A percentile compares a stretch with the other conserved stretches of the same genome.
phyloP scores from a whole-genome alignment of 2,329 filamentous ascomycete species.

The Aspergillus japonicus region DNA sequence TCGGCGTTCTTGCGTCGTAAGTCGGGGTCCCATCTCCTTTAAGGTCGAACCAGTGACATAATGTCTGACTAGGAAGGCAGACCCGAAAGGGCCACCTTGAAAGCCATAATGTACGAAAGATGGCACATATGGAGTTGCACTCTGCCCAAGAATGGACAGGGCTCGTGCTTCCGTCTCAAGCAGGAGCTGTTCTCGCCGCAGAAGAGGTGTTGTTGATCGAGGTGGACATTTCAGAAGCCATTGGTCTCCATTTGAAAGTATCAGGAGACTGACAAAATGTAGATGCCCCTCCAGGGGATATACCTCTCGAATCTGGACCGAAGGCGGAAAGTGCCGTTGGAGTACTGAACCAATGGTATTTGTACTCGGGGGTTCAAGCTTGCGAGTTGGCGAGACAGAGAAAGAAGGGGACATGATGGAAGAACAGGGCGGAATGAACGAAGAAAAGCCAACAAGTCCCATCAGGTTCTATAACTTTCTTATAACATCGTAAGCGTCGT shows the following conservation, averaged over 20 bases:
- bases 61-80: conserved; percentile 40
- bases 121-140: conserved; percentile 36
- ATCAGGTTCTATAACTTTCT: neutral
- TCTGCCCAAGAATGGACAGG: conserved; percentile 37
- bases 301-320: conserved; percentile 29
- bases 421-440: neutral
- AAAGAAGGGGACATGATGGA: conserved; percentile 17
- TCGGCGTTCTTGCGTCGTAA: conserved; percentile 31
- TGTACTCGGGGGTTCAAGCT: conserved; percentile 21
- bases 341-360: conserved; percentile 30
- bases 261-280: conserved; percentile 37
- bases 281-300: conserved; percentile 31
- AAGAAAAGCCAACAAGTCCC: neutral
- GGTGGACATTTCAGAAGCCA: conserved; percentile 41
- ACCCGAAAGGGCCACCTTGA: conserved; percentile 25
- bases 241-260: conserved; percentile 38
- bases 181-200: conserved; percentile 40
- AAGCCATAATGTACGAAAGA: conserved; percentile 39
- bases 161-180: conserved; percentile 43
- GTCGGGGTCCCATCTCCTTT: conserved; percentile 28
- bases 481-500: neutral
- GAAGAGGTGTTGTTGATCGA: conserved; percentile 34
- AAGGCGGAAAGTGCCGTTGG: conserved; percentile 32
- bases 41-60: conserved; percentile 36
- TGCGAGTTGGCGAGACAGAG: conserved; percentile 2